Conservation (phyloP, 2,329 filamentous ascomycete genomes). For the Xylaria sp. region DNA sequence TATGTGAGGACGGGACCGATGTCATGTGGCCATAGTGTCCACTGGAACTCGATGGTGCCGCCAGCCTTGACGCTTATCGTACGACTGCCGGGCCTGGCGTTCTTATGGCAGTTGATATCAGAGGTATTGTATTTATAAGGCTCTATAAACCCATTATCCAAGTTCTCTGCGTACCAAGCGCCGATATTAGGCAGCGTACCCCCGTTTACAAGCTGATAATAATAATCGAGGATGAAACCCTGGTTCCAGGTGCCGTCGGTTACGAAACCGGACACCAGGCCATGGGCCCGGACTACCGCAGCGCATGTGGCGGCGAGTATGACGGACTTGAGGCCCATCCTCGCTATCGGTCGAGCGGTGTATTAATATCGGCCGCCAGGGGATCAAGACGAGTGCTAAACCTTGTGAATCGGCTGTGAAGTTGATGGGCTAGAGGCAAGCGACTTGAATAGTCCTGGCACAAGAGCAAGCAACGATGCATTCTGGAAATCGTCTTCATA, state of each 20-base stretch:
- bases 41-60: conserved; percentile 48
- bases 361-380: neutral
- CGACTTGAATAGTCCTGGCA: neutral
- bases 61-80: conserved; percentile 44
- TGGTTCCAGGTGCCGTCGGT: conserved; percentile 35
- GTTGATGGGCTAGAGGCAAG: neutral
- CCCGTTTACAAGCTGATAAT: conserved; percentile 25
- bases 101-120: conserved; percentile 54
- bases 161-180: conserved; percentile 48
- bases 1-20: conserved; percentile 52
- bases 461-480: neutral
- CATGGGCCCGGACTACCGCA: conserved; percentile 24
- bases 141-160: conserved; percentile 55
- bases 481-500: neutral
- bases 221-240: conserved; percentile 34
- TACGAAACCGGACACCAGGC: conserved; percentile 33
- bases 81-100: conserved; percentile 45
- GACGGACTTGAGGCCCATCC: conserved; percentile 22
- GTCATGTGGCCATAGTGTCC: conserved; percentile 50
- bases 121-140: conserved; percentile 46
- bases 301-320: conserved; percentile 27
- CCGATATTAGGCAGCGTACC: conserved; percentile 18
- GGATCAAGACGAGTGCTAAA: neutral
- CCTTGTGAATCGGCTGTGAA: neutral
- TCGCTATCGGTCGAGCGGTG: neutral